Evolutionary conservation across 2,329 filamentous ascomycete genomes (phyloP).

Genomic region (Pezizomycotina sp.): DNA sequence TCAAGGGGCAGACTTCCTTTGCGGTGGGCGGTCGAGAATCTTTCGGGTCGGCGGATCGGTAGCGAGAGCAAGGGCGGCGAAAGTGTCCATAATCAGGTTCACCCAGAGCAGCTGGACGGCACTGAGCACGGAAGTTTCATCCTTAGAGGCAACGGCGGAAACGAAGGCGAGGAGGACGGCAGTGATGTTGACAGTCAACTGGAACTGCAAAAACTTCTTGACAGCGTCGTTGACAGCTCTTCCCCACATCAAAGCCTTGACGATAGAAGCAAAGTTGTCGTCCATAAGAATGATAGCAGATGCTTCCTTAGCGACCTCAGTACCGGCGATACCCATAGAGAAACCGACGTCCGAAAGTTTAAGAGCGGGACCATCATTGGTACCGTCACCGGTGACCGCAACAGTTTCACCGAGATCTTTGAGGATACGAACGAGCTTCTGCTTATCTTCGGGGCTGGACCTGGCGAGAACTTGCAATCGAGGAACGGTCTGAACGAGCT

Average conservation of each 20-base stretch:
- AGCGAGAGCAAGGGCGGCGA: constrained; percentile 47
- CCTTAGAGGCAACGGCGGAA: constrained; percentile 41
- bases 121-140: constrained; percentile 44
- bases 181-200: constrained; percentile 55
- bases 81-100: constrained; percentile 54
- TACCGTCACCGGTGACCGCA: constrained; percentile 48
- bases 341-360: constrained; percentile 52
- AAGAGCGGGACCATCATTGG: constrained; percentile 49
- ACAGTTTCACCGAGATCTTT: constrained; percentile 29
- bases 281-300: constrained; percentile 52
- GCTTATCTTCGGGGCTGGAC: constrained; percentile 51
- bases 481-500: constrained; percentile 44
- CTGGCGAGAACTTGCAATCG: constrained; percentile 47
- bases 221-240: constrained; percentile 51
- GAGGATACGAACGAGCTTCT: constrained; percentile 43
- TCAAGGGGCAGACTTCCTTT: constrained; percentile 34
- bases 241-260: constrained; percentile 53
- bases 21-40: constrained; percentile 39
- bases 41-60: constrained; percentile 44
- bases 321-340: constrained; percentile 51
- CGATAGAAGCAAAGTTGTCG: constrained; percentile 49
- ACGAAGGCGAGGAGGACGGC: constrained; percentile 49
- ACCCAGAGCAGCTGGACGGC: constrained; percentile 54
- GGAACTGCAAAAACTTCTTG: constrained; percentile 51
- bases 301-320: constrained; percentile 51